Percentiles rank a stretch among this genome's conserved stretches.
These are phyloP conservation scores for Boechera stricta DNA, from an alignment of 345 rosid genomes.

Conservation along the genomic window DNA sequence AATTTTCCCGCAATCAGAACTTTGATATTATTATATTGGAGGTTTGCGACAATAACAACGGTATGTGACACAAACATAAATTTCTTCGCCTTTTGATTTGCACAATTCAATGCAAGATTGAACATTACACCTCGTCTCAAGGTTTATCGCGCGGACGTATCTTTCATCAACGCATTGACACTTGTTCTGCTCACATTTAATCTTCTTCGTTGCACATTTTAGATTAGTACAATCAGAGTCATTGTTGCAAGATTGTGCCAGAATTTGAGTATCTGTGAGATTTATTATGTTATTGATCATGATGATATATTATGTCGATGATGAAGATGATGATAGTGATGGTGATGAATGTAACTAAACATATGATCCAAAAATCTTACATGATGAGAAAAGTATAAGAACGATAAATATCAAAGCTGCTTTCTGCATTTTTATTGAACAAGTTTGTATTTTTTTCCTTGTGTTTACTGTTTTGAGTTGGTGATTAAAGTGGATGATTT, in stretches of 20 bases:
- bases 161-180: not conserved
- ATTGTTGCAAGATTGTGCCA: not conserved
- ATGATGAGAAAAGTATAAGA: constrained; percentile 31
- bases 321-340: not conserved
- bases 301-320: not conserved
- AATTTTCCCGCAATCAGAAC: not conserved
- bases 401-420: constrained; percentile 18
- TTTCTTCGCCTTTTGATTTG: not conserved
- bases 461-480: not conserved
- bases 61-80: not conserved
- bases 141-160: not conserved
- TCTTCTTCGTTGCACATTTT: not conserved
- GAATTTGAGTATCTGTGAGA: constrained; percentile 1
- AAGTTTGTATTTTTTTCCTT: not conserved
- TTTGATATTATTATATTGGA: not conserved
- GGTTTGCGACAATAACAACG: not conserved
- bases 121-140: not conserved
- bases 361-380: not conserved
- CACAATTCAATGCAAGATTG: constrained; percentile 20
- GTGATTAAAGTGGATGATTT: not conserved
- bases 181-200: not conserved
- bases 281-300: not conserved
- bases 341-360: constrained; percentile 11
- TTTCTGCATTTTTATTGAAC: constrained; percentile 29
- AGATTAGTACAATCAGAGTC: not conserved